phyloP scores from a whole-genome alignment of 805 yeast species.

The Wickerhamomyces ciferrii region DNA sequence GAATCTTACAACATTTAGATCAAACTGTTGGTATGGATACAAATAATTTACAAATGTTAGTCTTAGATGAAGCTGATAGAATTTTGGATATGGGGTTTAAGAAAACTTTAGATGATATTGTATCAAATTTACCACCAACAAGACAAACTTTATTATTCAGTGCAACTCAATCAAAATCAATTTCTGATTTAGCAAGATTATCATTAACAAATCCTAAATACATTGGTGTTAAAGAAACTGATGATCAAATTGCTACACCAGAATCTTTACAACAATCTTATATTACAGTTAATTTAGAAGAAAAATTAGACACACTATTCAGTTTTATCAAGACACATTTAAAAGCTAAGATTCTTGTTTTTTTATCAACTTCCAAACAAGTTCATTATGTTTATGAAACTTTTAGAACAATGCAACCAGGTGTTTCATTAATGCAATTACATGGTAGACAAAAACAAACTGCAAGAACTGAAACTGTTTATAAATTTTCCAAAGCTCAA shows the following conservation, averaged over 20 bases:
- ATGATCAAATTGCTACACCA: conserved; percentile 70
- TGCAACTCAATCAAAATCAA: conserved; percentile 88
- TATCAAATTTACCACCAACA: conserved; percentile 76
- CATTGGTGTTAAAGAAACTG: conserved; percentile 70
- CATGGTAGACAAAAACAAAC: conserved; percentile 88
- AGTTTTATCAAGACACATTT: conserved; percentile 60
- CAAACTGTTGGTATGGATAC: conserved; percentile 55
- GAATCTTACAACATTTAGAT: conserved; percentile 71
- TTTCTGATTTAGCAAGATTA: conserved; percentile 73
- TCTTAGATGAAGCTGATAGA: conserved; percentile 93
- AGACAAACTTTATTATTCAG: conserved; percentile 91
- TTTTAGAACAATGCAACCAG: conserved; percentile 24
- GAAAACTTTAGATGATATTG: conserved; percentile 60
- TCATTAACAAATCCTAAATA: conserved; percentile 93
- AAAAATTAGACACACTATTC: conserved; percentile 82
- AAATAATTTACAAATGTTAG: conserved; percentile 64
- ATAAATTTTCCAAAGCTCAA: conserved; percentile 36
- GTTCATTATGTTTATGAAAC: conserved; percentile 32
- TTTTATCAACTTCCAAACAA: conserved; percentile 67
- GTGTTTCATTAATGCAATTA: conserved; percentile 52
- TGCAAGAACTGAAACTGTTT: conserved; percentile 76
- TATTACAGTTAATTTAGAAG: conserved; percentile 63
- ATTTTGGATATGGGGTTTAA: conserved; percentile 77
- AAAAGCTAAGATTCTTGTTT: conserved; percentile 76
- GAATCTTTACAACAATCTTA: conserved; percentile 81